Conservation (phyloP, 805 yeast species). For the Starmerella riodocensis region DNA sequence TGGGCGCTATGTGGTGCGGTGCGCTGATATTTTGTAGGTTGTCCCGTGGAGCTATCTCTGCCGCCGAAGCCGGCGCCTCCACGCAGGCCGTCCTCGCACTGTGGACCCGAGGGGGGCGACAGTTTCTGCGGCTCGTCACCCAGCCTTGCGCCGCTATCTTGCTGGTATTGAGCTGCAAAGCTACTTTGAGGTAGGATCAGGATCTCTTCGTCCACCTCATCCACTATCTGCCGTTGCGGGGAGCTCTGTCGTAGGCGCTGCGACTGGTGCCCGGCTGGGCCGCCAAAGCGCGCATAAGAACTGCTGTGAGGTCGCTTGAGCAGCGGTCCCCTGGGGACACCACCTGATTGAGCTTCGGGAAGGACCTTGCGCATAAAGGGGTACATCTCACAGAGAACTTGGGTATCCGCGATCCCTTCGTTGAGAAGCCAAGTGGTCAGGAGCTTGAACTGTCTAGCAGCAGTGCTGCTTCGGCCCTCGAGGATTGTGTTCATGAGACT, state of each 20-base stretch:
- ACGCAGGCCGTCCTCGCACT: too few relatives aligned
- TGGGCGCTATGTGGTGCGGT: too few relatives aligned
- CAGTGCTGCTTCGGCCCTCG: constrained; percentile 3
- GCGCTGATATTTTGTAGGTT: too few relatives aligned
- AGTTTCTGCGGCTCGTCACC: too few relatives aligned
- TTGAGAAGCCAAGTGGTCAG: neutral
- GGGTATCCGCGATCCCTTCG: neutral
- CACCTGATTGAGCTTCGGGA: too few relatives aligned
- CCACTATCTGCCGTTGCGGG: neutral
- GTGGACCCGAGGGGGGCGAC: too few relatives aligned
- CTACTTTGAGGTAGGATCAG: neutral
- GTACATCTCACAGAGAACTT: neutral
- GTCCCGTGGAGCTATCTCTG: too few relatives aligned
- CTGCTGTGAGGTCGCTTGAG: too few relatives aligned
- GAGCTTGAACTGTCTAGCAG: neutral
- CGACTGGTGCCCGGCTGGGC: neutral
- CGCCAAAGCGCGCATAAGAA: too few relatives aligned
- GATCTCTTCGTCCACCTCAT: neutral
- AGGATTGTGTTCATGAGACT: constrained; percentile 34
- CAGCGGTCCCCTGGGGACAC: too few relatives aligned
- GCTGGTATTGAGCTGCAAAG: neutral
- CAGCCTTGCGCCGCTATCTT: too few relatives aligned
- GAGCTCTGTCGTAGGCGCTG: neutral
- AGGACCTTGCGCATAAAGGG: neutral
- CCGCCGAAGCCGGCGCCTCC: too few relatives aligned